Base-by-base conservation (phyloP, 139 green algal species). In the Haematococcus lacustris region DNA sequence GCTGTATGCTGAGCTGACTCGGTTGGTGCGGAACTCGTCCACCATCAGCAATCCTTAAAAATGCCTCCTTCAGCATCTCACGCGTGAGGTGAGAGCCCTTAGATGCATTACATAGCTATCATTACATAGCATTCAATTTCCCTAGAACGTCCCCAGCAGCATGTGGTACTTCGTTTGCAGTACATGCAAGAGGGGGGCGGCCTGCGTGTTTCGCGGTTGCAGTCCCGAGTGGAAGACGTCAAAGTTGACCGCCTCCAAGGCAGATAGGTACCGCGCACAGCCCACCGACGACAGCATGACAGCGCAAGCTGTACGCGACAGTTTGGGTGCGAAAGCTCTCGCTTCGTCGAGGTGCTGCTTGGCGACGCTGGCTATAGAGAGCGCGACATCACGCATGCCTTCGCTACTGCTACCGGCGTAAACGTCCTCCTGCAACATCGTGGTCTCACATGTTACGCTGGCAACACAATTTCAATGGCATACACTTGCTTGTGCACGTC, bases 271-370 rank as follows among this genome's bases (percentile, higher is more conserved):
- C 38, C 83, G 63, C 0, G 70, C 81, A 28, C 69, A 73, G 0
- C 70, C 73, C 28, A 89, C 71, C 0, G 84, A 76, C 33, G 84
- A 78, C 78, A 90, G 79, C 77, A 93, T 77, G 37, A 93, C 69
- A 37, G 51, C 61, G 35, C 71, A 51, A 4, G 71, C 82, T 0
- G 73, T 23, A 17, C 26, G 23, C 1, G 74, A 70, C 9, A 83
- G 26, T 21, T 79, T n/a, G 3, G 38, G 4, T 23, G 60, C 32
- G 57, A 92, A 70, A 0, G 41, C 57, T 1, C 85, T 70, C 1
- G 85, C 87, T 51, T 90, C 84, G n/a, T 88, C 84, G 62, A 96
- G 64, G 70, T 94, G 87, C 25, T 67, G 74, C 77, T 88, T 88
- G 38, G 86, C 88, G 21, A 76, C 68, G 1, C 71, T 78, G 21